A percentile compares a stretch with the other conserved stretches of the same genome.
These are phyloP conservation scores for Beauveria bassiana DNA, from an alignment of 2,329 filamentous ascomycete species.

Conservation along the genomic window DNA sequence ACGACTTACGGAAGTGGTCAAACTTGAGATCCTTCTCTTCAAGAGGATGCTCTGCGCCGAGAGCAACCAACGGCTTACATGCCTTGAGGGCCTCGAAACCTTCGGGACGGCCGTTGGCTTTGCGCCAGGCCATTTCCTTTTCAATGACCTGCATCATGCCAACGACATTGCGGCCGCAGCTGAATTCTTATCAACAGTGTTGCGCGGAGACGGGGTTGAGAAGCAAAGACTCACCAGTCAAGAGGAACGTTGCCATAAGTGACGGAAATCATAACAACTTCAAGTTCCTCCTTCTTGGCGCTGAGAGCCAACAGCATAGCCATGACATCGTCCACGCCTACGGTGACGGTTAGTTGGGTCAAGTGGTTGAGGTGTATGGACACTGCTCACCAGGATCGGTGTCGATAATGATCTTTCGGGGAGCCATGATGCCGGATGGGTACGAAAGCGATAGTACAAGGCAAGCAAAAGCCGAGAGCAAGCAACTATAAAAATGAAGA, in stretches of 20 bases:
- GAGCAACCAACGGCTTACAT: constrained; percentile 74
- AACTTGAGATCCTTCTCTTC: constrained; percentile 74
- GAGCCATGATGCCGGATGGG: constrained; percentile 42
- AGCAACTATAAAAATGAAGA: neutral
- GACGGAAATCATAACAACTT: constrained; percentile 77
- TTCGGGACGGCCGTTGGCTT: constrained; percentile 54
- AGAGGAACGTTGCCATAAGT: constrained; percentile 93
- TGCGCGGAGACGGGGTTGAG: neutral
- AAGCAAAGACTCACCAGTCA: constrained; percentile 49
- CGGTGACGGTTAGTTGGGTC: neutral
- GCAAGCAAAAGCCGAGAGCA: neutral
- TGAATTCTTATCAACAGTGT: constrained; percentile 23
- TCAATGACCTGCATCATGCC: constrained; percentile 88
- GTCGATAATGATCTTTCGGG: constrained; percentile 82
- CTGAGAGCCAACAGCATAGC: constrained; percentile 82
- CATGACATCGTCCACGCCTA: constrained; percentile 83
- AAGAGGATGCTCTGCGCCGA: constrained; percentile 79
- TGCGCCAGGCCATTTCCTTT: constrained; percentile 79
- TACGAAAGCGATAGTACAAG: neutral
- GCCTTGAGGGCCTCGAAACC: constrained; percentile 67
- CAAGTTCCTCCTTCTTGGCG: constrained; percentile 72
- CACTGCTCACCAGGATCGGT: constrained; percentile 68
- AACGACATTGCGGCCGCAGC: constrained; percentile 81
- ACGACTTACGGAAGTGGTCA: constrained; percentile 74
- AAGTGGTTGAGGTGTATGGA: neutral